Conservation (phyloP, 345 rosid species). For the Aquilaria malaccensis region DNA sequence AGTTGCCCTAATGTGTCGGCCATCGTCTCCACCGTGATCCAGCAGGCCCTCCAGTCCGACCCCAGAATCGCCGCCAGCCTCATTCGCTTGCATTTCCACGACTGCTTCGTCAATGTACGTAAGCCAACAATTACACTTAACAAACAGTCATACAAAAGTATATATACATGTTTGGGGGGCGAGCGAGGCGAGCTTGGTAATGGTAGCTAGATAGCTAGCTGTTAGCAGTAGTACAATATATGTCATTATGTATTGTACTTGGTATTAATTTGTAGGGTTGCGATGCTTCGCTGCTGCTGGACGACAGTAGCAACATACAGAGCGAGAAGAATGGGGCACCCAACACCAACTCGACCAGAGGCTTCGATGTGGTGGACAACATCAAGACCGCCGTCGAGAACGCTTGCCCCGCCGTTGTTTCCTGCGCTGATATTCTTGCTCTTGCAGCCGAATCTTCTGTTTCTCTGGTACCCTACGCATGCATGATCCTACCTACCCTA, state of each 20-base stretch:
- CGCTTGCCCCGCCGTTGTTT: constrained; percentile 63
- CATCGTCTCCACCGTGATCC: constrained; percentile 43
- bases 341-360: constrained; percentile 45
- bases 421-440: constrained; percentile 74
- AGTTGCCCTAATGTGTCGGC: constrained; percentile 62
- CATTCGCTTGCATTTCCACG: constrained; percentile 78
- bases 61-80: constrained; percentile 69
- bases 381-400: constrained; percentile 60
- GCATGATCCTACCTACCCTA: neutral
- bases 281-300: constrained; percentile 62
- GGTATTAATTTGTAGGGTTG: constrained; percentile 41
- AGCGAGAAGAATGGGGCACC: constrained; percentile 61
- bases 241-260: no score
- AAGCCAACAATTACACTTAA: no score
- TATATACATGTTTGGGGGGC: no score
- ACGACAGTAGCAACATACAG: constrained; percentile 38
- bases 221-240: no score
- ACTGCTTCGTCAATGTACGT: constrained; percentile 68
- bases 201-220: no score
- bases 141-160: no score
- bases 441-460: constrained; percentile 58
- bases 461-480: constrained; percentile 33
- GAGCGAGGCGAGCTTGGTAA: no score
- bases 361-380: constrained; percentile 59
- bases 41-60: constrained; percentile 56